These are phyloP conservation scores for Aspergillus leporis DNA, from an alignment of 495 filamentous ascomycete species.

Conservation along the genomic window DNA sequence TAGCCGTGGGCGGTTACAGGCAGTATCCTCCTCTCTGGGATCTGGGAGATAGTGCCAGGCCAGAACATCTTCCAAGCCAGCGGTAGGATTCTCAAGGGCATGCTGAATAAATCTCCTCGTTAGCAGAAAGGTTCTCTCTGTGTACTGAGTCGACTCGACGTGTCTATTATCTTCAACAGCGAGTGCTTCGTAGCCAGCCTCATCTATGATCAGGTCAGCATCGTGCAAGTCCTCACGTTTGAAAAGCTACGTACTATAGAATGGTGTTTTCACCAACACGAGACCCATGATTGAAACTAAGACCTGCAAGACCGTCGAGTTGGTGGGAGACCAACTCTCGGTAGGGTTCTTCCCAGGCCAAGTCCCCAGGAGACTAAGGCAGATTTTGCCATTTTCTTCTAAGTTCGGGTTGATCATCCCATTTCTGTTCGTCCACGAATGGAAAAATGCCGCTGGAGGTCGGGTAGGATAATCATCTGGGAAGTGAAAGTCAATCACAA, in stretches of 20 bases:
- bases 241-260: constrained; percentile 54
- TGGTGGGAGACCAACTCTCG: constrained; percentile 54
- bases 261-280: constrained; percentile 60
- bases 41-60: constrained; percentile 50
- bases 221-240: neutral
- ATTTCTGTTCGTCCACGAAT: constrained; percentile 54
- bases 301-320: constrained; percentile 57
- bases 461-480: constrained; percentile 42
- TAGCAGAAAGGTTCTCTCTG: constrained; percentile 56
- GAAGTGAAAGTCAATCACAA: constrained; percentile 59
- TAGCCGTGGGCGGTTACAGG: constrained; percentile 28
- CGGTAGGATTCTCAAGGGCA: constrained; percentile 41
- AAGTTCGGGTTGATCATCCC: constrained; percentile 63
- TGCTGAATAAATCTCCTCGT: constrained; percentile 53
- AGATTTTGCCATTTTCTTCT: constrained; percentile 63
- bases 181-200: constrained; percentile 57
- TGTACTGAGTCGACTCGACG: constrained; percentile 52
- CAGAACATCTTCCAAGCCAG: constrained; percentile 51
- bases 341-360: constrained; percentile 54
- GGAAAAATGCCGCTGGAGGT: constrained; percentile 55
- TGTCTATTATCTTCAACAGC: constrained; percentile 40
- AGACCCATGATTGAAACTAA: constrained; percentile 61
- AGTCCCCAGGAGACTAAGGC: constrained; percentile 59
- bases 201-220: constrained; percentile 38
- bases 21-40: constrained; percentile 1